These are phyloP conservation scores for Fomitopsis schrenkii DNA, from an alignment of 1,284 basidiomycete genomes.

Conservation along the genomic window DNA sequence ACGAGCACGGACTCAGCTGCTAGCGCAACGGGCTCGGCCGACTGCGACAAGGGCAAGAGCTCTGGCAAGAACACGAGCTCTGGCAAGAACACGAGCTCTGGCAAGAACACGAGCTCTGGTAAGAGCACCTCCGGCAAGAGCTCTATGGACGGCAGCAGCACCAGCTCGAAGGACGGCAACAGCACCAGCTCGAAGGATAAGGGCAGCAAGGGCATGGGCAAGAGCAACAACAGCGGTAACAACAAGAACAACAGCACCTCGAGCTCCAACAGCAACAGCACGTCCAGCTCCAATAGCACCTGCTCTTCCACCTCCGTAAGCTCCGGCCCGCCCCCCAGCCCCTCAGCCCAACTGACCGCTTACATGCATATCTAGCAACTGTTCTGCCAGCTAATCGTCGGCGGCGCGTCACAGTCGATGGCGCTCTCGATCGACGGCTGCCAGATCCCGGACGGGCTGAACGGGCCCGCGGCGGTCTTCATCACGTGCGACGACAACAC, in stretches of 20 bases:
- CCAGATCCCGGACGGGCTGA: conserved; percentile 56
- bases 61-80: background rate
- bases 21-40: background rate
- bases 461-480: conserved; percentile 71
- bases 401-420: conserved; percentile 54
- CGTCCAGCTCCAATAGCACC: background rate
- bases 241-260: background rate
- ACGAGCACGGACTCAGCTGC: background rate
- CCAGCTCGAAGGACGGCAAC: background rate
- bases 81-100: background rate
- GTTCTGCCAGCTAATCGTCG: conserved; percentile 75
- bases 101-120: too few species aligned
- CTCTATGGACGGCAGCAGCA: background rate
- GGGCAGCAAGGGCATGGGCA: background rate
- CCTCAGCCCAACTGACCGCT: background rate
- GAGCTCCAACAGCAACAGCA: background rate
- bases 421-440: conserved; percentile 57
- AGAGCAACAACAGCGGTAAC: background rate
- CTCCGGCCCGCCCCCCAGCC: background rate
- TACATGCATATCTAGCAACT: conserved; percentile 36
- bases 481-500: conserved; percentile 64
- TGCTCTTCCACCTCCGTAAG: conserved; percentile 38
- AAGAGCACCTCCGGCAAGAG: background rate
- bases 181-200: background rate
- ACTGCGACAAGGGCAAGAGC: background rate